Evolutionary conservation across 108 stramenopile species (phyloP).

Genomic region (Cyclotella choctawhatcheeana): DNA sequence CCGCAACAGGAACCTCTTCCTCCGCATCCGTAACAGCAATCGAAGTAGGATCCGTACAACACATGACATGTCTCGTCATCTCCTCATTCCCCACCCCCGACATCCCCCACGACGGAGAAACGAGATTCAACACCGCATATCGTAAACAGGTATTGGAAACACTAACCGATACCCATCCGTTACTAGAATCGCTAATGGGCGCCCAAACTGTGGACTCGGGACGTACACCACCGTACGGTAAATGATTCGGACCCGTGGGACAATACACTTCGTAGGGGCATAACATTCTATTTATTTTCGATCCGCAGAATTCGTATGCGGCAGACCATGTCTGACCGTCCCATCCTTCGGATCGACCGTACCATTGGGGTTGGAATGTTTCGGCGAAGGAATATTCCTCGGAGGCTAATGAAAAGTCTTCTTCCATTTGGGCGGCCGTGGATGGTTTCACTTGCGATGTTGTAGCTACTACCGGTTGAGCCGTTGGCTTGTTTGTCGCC

Average conservation of each 20-base stretch:
- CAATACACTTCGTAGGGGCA: slow-evolving; percentile 34
- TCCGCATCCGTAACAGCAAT: too few relatives aligned
- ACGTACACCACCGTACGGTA: slow-evolving; percentile 26
- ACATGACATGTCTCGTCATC: slow-evolving; percentile 31
- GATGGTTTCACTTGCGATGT: background rate
- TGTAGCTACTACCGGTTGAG: background rate
- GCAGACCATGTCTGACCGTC: slow-evolving; percentile 6
- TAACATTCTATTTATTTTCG: background rate
- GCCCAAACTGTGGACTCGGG: slow-evolving; percentile 19
- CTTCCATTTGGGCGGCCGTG: background rate
- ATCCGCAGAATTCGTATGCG: slow-evolving; percentile 15
- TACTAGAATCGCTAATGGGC: slow-evolving; percentile 24
- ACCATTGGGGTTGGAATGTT: slow-evolving; percentile 6
- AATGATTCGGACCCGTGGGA: slow-evolving; percentile 22
- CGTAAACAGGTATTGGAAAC: slow-evolving; percentile 16
- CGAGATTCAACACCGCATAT: slow-evolving; percentile 22
- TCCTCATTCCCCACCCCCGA: slow-evolving; percentile 36
- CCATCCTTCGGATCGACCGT: slow-evolving; percentile 15
- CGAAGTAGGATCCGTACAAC: slow-evolving; percentile 24
- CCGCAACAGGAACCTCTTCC: too few relatives aligned
- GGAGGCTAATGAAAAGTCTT: background rate
- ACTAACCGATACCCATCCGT: slow-evolving; percentile 39
- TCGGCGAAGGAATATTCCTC: slow-evolving; percentile 11
- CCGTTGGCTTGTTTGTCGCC: background rate
- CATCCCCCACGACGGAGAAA: slow-evolving; percentile 29